Conservation (phyloP, 73 alveolate genomes). For the Paramecium biaurelia region DNA sequence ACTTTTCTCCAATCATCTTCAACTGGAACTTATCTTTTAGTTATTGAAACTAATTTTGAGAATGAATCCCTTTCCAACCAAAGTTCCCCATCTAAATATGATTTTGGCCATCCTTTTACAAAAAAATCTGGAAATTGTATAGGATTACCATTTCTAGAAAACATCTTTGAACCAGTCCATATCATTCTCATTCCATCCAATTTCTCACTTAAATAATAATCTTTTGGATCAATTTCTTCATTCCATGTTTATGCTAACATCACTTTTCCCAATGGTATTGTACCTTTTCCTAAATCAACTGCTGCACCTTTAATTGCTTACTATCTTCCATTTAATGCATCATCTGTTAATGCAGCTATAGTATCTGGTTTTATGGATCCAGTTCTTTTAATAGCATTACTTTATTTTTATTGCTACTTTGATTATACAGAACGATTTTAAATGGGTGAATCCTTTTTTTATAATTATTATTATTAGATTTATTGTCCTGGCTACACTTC, state of each 20-base stretch:
- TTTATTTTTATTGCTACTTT: not conserved
- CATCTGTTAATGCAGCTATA: constrained; percentile 2
- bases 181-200: constrained; percentile 83
- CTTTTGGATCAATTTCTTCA: constrained; percentile 75
- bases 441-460: not conserved
- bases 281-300: constrained; percentile 37
- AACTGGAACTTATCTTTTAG: constrained; percentile 67
- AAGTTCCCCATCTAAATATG: constrained; percentile 85
- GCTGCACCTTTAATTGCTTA: not conserved
- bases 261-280: constrained; percentile 5
- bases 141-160: constrained; percentile 72
- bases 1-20: constrained; percentile 83
- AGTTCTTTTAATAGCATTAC: not conserved
- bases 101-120: constrained; percentile 71
- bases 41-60: constrained; percentile 71
- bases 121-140: constrained; percentile 79
- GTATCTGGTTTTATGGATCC: not conserved
- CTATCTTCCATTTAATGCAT: not conserved
- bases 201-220: constrained; percentile 81
- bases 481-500: not conserved
- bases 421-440: not conserved
- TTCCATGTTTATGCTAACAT: constrained; percentile 71
- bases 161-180: constrained; percentile 75
- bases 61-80: constrained; percentile 76
- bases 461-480: not conserved